A percentile compares a stretch with the other conserved stretches of the same genome.
Evolutionary conservation across 2,329 filamentous ascomycete genomes (phyloP).

Genomic region (Microthyrium microscopicum): DNA sequence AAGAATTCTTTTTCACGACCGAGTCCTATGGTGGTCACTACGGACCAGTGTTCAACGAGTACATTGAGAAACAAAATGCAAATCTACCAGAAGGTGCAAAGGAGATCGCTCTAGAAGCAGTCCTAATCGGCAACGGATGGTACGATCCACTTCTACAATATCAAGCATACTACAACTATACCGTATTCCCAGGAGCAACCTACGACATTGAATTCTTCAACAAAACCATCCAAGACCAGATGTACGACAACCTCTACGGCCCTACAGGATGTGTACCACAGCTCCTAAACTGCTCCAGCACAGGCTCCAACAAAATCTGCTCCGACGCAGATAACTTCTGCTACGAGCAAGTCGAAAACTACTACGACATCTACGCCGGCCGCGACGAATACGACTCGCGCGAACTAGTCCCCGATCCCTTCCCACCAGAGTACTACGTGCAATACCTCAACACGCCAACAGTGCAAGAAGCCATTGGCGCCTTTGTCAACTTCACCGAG

Average conservation of each 20-base stretch:
- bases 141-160: constrained; percentile 40
- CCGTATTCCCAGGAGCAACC: constrained; percentile 38
- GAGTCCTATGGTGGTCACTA: constrained; percentile 40
- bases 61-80: constrained; percentile 31
- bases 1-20: constrained; percentile 37
- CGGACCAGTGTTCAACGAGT: constrained; percentile 35
- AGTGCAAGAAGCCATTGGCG: constrained; percentile 37
- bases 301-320: constrained; percentile 35
- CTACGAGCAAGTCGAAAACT: constrained; percentile 31
- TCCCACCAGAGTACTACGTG: constrained; percentile 37
- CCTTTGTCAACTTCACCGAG: constrained; percentile 39
- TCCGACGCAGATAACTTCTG: constrained; percentile 39
- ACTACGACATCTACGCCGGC: constrained; percentile 34
- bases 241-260: constrained; percentile 45
- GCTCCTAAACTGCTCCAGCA: constrained; percentile 36
- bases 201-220: constrained; percentile 39
- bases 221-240: constrained; percentile 28
- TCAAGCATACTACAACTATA: constrained; percentile 41
- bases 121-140: constrained; percentile 43
- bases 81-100: constrained; percentile 27
- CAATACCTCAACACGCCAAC: constrained; percentile 40
- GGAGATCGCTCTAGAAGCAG: constrained; percentile 31
- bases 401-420: constrained; percentile 37
- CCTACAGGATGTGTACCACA: constrained; percentile 43
- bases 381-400: constrained; percentile 46